These are phyloP conservation scores for Cylindrodendrum hubeiense DNA, from an alignment of 2,329 filamentous ascomycete genomes.

Conservation along the genomic window DNA sequence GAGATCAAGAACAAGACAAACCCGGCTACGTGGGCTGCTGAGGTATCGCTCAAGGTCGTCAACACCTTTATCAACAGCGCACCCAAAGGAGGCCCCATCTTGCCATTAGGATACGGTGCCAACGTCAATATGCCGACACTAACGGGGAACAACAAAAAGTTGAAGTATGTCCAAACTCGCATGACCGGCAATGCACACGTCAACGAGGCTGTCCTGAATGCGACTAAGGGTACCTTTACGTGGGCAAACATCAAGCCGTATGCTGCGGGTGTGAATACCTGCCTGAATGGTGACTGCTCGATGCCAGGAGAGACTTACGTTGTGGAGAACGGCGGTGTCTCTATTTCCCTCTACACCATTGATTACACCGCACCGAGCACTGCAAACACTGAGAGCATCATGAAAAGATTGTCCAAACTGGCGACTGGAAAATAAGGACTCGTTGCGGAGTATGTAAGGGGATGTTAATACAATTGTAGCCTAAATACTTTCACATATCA, in stretches of 20 bases:
- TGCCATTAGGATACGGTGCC: slow-evolving; percentile 65
- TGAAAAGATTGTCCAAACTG: slow-evolving; percentile 40
- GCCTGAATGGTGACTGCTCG: slow-evolving; percentile 64
- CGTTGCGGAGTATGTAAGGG: neutral
- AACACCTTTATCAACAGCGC: slow-evolving; percentile 57
- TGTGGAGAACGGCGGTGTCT: slow-evolving; percentile 55
- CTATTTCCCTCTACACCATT: slow-evolving; percentile 61
- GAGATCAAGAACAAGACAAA: slow-evolving; percentile 54
- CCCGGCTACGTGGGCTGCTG: slow-evolving; percentile 57
- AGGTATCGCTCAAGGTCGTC: slow-evolving; percentile 58
- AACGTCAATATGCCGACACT: slow-evolving; percentile 64
- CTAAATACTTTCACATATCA: too few relatives aligned
- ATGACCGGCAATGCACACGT: slow-evolving; percentile 62
- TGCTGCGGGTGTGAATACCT: slow-evolving; percentile 58
- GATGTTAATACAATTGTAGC: too few relatives aligned
- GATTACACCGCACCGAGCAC: slow-evolving; percentile 61
- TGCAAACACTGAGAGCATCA: slow-evolving; percentile 39
- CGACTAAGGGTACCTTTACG: slow-evolving; percentile 57
- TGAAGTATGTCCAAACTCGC: slow-evolving; percentile 60
- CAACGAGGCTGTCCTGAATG: slow-evolving; percentile 59
- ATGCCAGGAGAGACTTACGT: slow-evolving; percentile 64
- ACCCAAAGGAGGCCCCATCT: slow-evolving; percentile 43
- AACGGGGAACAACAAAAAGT: slow-evolving; percentile 53
- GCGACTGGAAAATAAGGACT: neutral
- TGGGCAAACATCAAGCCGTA: slow-evolving; percentile 54